Base-by-base conservation (phyloP, 202 grass and related monocot species). In the Zoysia matrella region DNA sequence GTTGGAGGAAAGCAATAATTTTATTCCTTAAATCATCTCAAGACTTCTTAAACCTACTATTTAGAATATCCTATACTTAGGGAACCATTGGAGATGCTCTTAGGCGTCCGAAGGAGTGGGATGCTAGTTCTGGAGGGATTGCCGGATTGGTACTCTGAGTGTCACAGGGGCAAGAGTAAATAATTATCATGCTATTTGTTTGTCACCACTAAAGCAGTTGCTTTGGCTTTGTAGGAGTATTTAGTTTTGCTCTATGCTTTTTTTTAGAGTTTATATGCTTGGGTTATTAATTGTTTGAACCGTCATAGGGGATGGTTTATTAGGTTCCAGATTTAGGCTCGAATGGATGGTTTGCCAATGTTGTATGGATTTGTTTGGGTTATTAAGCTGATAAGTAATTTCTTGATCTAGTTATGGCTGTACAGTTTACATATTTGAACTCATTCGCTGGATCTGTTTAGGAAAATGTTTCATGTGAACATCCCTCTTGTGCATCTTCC, bases 281-380 rank as follows among this genome's bases (percentile, higher is more conserved):
- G 16, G 39, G 46, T 87, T 78, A 44, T 60, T 45, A 79, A 47
- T 52, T 88, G 69, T 85, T 82, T 14, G n/a, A 52, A 45, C 70
- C 16, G 71, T 58, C 1, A 2, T 62, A 52, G 45, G n/a, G 46
- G 53, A 36, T 36, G 30, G 30, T 36, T 36, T 36, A 36, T 36
- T 36, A 36, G 30, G 30, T 36, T 36, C 30, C 70, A 52, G 65
- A 71, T 65, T 36, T 16, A 9, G 47, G 75, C 50, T 36, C 30
- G 30, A 36, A 36, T n/a, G 5, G 42, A 55, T 79, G 11, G 7
- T 50, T 84, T 48, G 3, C 4, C 52, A 48, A 43, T 57, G 60
- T 36, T 66, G 73, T 50, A 58, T 72, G 67, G 6, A 7, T 72
- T 79, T 69, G 8, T 79, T 74, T 83, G 46, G 46, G 18, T 18